phyloP scores from a whole-genome alignment of 768 basidiomycete species.

The Brasilioporus rufonigricans region DNA sequence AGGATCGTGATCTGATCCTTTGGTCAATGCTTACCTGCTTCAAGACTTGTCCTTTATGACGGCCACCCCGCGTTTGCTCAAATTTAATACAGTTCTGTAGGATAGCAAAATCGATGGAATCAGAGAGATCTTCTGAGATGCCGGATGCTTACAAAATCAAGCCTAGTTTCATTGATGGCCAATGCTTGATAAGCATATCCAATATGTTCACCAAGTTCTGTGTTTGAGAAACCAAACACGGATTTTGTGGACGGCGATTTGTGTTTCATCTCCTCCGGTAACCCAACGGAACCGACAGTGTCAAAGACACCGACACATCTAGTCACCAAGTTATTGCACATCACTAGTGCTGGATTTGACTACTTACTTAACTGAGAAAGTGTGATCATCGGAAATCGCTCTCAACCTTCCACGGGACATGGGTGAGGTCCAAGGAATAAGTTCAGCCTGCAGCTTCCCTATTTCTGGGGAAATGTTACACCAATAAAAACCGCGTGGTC shows the following conservation, averaged over 20 bases:
- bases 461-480: conserved; percentile 32
- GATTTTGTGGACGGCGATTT: conserved; percentile 42
- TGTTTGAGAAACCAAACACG: conserved; percentile 67
- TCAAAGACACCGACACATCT: conserved; percentile 76
- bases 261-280: conserved; percentile 62
- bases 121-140: neutral
- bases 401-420: conserved; percentile 53
- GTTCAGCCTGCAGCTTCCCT: conserved; percentile 39
- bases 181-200: conserved; percentile 67
- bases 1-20: conserved; percentile 1
- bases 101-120: neutral
- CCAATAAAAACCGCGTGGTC: neutral
- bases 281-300: conserved; percentile 70
- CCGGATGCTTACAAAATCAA: conserved; percentile 56
- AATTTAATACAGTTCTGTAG: conserved; percentile 61
- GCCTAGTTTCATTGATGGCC: conserved; percentile 65
- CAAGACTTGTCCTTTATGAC: conserved; percentile 53
- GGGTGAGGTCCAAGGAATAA: conserved; percentile 52
- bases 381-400: conserved; percentile 42
- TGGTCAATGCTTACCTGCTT: conserved; percentile 48
- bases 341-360: neutral
- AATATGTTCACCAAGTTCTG: conserved; percentile 57
- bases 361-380: conserved; percentile 62
- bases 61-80: conserved; percentile 52
- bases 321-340: conserved; percentile 3